These are phyloP conservation scores for Fusarium sambucinum DNA, from an alignment of 2,329 filamentous ascomycete genomes.

Conservation along the genomic window DNA sequence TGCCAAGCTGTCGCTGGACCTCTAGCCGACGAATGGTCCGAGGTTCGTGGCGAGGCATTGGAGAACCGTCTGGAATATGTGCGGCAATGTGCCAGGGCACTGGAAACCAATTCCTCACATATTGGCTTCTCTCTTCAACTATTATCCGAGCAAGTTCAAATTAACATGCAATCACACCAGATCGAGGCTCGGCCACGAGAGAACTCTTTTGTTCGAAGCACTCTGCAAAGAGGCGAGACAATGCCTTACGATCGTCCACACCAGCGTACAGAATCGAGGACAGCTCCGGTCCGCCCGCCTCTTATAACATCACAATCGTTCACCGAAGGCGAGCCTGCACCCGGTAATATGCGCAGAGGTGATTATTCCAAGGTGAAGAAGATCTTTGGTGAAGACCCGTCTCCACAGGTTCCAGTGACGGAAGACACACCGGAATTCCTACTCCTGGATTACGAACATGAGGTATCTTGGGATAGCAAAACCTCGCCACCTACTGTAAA, in stretches of 20 bases:
- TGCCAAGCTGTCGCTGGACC: constrained; percentile 95
- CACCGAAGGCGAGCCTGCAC: constrained; percentile 67
- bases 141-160: constrained; percentile 82
- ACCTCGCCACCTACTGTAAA: constrained; percentile 80
- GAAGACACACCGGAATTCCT: constrained; percentile 89
- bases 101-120: constrained; percentile 89
- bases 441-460: constrained; percentile 86
- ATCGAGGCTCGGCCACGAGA: constrained; percentile 58
- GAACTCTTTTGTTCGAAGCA: constrained; percentile 62
- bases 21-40: constrained; percentile 93
- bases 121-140: constrained; percentile 89
- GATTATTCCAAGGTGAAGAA: constrained; percentile 74
- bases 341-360: constrained; percentile 68
- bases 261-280: constrained; percentile 67
- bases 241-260: constrained; percentile 69
- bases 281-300: constrained; percentile 58
- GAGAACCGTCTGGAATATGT: constrained; percentile 89
- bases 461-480: constrained; percentile 91
- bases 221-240: constrained; percentile 68
- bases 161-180: constrained; percentile 61
- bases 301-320: constrained; percentile 72
- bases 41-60: constrained; percentile 88
- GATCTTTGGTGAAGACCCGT: constrained; percentile 74
- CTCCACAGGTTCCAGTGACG: constrained; percentile 63
- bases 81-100: constrained; percentile 78